A percentile compares a stretch with the other conserved stretches of the same genome.
phyloP scores from a whole-genome alignment of 306 rosid species.

The Cucurbita ficifolia region DNA sequence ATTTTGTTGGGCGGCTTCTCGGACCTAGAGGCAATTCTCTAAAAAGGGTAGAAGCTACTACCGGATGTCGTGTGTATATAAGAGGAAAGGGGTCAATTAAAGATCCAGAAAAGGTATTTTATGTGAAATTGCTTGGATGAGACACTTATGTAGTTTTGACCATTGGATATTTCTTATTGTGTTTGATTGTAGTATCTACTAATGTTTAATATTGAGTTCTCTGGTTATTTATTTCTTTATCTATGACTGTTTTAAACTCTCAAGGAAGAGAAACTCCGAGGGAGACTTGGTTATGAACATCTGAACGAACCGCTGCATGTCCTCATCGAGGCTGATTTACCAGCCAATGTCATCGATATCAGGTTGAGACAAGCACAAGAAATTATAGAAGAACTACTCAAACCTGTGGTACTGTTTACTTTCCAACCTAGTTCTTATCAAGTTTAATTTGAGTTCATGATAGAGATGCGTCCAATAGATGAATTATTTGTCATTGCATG shows the following conservation, averaged over 20 bases:
- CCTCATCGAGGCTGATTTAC: conserved; percentile 83
- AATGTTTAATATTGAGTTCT: neutral
- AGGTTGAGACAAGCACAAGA: conserved; percentile 94
- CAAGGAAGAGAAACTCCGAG: conserved; percentile 86
- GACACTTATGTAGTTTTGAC: neutral
- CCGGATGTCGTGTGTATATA: conserved; percentile 88
- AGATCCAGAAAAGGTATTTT: conserved; percentile 34
- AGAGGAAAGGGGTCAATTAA: conserved; percentile 93
- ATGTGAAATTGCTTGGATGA: neutral
- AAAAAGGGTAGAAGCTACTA: conserved; percentile 86
- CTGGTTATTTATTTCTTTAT: neutral
- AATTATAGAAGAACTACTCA: conserved; percentile 83
- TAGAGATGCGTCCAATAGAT: neutral
- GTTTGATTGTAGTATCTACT: neutral
- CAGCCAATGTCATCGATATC: conserved; percentile 60
- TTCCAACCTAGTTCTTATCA: conserved; percentile 6
- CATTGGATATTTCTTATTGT: neutral
- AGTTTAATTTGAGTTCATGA: neutral
- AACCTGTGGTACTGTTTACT: conserved; percentile 60
- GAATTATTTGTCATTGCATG: neutral
- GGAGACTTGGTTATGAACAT: conserved; percentile 94
- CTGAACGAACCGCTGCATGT: conserved; percentile 89
- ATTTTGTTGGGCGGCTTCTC: conserved; percentile 93
- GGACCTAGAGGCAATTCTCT: conserved; percentile 97
- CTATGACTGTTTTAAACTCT: neutral